These are phyloP conservation scores for Colletotrichum acutatum DNA, from an alignment of 2,329 filamentous ascomycete species.

Conservation along the genomic window DNA sequence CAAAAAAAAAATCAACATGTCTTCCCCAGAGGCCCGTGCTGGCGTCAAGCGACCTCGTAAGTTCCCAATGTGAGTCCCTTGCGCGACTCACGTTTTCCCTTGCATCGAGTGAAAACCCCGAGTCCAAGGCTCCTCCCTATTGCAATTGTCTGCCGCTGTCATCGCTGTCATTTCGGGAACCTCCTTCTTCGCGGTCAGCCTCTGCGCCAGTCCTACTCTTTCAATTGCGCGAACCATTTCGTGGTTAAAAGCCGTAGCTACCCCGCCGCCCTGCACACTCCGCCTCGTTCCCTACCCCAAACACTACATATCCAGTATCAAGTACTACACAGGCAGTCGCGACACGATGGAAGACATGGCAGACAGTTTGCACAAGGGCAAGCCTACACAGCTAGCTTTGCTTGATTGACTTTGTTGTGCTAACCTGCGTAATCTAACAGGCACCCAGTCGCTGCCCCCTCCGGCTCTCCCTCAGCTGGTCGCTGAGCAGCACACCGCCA, in stretches of 20 bases:
- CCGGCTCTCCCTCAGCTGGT: constrained; percentile 91
- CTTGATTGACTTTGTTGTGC: background rate
- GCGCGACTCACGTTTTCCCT: background rate
- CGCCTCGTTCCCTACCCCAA: background rate
- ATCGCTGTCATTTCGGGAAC: background rate
- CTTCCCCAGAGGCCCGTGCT: constrained; percentile 52
- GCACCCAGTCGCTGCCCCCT: constrained; percentile 94
- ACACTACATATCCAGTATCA: background rate
- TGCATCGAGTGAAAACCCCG: constrained; percentile 36
- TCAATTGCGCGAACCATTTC: background rate
- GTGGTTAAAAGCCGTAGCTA: background rate
- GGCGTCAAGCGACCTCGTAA: constrained; percentile 58
- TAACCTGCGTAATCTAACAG: constrained; percentile 54
- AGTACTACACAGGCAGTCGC: background rate
- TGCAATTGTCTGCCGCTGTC: background rate
- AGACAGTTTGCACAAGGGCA: constrained; percentile 3
- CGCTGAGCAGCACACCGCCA: constrained; percentile 90
- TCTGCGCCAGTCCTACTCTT: background rate
- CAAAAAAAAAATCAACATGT: constrained; percentile 42
- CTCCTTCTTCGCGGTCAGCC: background rate
- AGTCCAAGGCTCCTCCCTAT: background rate
- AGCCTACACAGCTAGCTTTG: background rate
- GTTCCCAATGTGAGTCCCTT: constrained; percentile 34
- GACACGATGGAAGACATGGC: background rate
- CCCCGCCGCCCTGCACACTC: background rate